phyloP scores from a whole-genome alignment of 1,284 basidiomycete species.

The Heliocybe sulcata region DNA sequence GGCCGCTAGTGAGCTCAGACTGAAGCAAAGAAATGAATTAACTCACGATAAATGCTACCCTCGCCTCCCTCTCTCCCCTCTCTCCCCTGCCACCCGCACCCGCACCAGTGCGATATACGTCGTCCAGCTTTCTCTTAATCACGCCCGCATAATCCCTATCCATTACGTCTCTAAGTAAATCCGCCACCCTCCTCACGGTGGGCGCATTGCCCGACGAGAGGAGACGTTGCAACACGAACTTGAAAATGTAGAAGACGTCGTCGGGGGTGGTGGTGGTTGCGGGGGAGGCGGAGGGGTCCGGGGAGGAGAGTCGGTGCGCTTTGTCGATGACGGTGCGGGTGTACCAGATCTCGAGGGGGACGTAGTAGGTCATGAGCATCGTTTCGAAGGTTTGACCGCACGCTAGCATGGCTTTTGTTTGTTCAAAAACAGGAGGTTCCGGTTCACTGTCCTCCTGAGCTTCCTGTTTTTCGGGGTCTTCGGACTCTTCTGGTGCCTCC shows the following conservation, averaged over 20 bases:
- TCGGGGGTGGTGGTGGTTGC: constrained; percentile 75
- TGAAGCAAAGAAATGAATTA: no score
- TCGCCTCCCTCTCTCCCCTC: constrained; percentile 71
- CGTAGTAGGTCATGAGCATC: constrained; percentile 71
- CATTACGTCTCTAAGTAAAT: constrained; percentile 63
- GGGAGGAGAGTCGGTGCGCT: constrained; percentile 62
- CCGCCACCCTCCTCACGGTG: constrained; percentile 52
- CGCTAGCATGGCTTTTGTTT: constrained; percentile 40
- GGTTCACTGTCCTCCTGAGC: constrained; percentile 5
- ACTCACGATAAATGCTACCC: constrained; percentile 76
- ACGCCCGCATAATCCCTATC: constrained; percentile 77
- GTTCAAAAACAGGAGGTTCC: constrained; percentile 10
- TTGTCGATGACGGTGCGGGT: constrained; percentile 84
- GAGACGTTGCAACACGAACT: constrained; percentile 70
- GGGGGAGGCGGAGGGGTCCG: constrained; percentile 62
- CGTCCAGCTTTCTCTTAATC: constrained; percentile 79
- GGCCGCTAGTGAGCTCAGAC: neutral
- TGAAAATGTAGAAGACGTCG: constrained; percentile 92
- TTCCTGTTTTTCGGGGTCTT: neutral
- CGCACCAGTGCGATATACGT: constrained; percentile 63
- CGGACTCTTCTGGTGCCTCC: neutral
- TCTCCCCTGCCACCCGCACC: constrained; percentile 49
- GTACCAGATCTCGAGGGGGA: constrained; percentile 92
- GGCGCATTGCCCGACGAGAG: constrained; percentile 65
- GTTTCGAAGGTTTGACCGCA: constrained; percentile 61